Percentiles rank a stretch among this genome's conserved stretches.
Conservation (phyloP, 345 rosid genomes). For the Heritiera fomes region DNA sequence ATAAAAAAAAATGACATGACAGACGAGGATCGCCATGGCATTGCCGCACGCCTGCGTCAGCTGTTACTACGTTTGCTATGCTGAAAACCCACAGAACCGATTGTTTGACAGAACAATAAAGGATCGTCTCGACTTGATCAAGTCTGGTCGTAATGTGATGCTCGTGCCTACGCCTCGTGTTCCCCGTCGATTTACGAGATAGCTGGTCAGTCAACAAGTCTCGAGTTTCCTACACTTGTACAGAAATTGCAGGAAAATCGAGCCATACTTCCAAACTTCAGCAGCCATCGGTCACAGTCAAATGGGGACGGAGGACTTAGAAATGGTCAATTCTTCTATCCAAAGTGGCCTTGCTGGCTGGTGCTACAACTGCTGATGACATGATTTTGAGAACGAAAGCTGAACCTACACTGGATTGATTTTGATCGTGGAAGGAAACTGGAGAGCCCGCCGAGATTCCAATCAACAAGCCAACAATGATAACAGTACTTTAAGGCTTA, state of each 20-base stretch:
- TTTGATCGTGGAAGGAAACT: constrained; percentile 3
- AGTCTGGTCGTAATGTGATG: constrained; percentile 44
- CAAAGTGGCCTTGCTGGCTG: constrained; percentile 12
- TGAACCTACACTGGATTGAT: neutral
- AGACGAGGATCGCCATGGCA: constrained; percentile 98
- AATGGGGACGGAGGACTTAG: constrained; percentile 5
- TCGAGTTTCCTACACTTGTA: neutral
- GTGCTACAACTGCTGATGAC: neutral
- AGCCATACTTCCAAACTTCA: neutral
- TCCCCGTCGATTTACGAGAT: constrained; percentile 38
- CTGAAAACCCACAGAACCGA: constrained; percentile 74
- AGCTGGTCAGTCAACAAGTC: neutral
- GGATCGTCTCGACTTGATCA: constrained; percentile 50
- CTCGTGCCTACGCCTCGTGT: constrained; percentile 65
- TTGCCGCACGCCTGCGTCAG: constrained; percentile 92
- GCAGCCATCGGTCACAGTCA: neutral
- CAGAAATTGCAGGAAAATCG: constrained; percentile 5
- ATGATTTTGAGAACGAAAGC: constrained; percentile 18
- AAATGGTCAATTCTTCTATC: constrained; percentile 2
- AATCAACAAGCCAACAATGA: constrained; percentile 27
- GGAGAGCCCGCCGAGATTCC: constrained; percentile 39
- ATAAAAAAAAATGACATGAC: constrained; percentile 23
- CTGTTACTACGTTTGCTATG: constrained; percentile 92
- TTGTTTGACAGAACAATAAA: constrained; percentile 67
- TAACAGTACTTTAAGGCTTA: too few species aligned